A percentile compares a stretch with the other conserved stretches of the same genome.
These are phyloP conservation scores for Diaporthe sp. DNA, from an alignment of 2,329 filamentous ascomycete species.

Conservation along the genomic window DNA sequence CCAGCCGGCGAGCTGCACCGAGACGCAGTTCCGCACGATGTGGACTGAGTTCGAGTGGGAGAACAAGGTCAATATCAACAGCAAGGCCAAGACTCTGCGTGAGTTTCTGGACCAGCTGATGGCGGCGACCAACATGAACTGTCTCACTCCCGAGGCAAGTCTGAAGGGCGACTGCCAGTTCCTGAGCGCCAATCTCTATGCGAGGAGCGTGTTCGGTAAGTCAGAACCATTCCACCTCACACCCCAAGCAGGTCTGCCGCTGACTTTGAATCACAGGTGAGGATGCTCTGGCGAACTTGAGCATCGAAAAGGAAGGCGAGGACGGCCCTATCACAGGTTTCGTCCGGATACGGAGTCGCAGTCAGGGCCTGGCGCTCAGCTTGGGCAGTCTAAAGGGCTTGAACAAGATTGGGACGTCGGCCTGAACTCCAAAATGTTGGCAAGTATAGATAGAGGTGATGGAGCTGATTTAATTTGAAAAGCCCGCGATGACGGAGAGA, in stretches of 20 bases:
- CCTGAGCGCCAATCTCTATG: constrained; percentile 95
- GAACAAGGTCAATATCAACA: constrained; percentile 99
- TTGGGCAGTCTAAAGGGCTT: constrained; percentile 94
- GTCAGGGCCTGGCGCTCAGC: constrained; percentile 93
- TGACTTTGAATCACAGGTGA: constrained; percentile 71
- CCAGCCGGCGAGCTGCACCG: constrained; percentile 93
- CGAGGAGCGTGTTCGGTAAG: constrained; percentile 97
- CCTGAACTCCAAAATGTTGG: constrained; percentile 37
- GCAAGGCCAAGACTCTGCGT: constrained; percentile 89
- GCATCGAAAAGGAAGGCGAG: constrained; percentile 97
- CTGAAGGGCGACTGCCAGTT: constrained; percentile 98
- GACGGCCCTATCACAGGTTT: constrained; percentile 97
- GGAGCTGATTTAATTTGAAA: constrained; percentile 27
- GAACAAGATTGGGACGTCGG: constrained; percentile 76
- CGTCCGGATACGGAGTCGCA: constrained; percentile 96
- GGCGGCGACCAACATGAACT: constrained; percentile 99
- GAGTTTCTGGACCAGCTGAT: constrained; percentile 95
- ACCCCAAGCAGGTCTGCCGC: not conserved
- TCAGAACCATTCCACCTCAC: constrained; percentile 42
- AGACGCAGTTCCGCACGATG: constrained; percentile 99
- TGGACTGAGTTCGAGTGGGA: constrained; percentile 99
- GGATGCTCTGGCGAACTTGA: constrained; percentile 96
- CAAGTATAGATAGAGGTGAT: constrained; percentile 17
- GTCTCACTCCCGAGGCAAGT: constrained; percentile 93
- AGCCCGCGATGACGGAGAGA: constrained; percentile 1